Evolutionary conservation across 2,329 filamentous ascomycete species (phyloP).

Genomic region (Aspergillus amoenus): DNA sequence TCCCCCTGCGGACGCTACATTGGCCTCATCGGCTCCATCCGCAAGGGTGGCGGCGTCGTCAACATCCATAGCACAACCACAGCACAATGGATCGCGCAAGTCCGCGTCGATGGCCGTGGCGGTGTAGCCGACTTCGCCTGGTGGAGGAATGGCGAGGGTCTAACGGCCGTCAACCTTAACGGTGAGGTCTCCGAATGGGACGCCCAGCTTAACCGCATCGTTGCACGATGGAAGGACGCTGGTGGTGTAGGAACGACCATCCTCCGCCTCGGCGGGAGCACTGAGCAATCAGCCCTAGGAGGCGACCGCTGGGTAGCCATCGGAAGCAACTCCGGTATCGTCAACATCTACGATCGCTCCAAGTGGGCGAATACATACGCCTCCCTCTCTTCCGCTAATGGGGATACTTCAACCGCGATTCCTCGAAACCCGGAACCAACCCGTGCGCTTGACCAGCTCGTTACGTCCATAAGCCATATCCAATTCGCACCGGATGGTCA

Average conservation of each 20-base stretch:
- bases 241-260: constrained; percentile 84
- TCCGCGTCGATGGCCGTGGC: constrained; percentile 75
- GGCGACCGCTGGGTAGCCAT: constrained; percentile 86
- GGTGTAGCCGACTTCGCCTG: constrained; percentile 89
- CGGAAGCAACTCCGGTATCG: constrained; percentile 81
- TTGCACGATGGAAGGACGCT: constrained; percentile 86
- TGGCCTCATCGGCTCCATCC: constrained; percentile 74
- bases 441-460: constrained; percentile 78
- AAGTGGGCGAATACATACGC: constrained; percentile 53
- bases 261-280: constrained; percentile 66
- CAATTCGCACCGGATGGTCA: constrained; percentile 87
- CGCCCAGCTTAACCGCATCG: constrained; percentile 64
- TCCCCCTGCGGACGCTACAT: constrained; percentile 86
- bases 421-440: constrained; percentile 69
- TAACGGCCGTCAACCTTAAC: constrained; percentile 79
- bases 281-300: constrained; percentile 51
- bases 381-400: constrained; percentile 25
- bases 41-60: constrained; percentile 83
- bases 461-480: constrained; percentile 77
- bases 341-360: constrained; percentile 88
- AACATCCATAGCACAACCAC: constrained; percentile 79
- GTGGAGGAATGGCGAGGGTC: constrained; percentile 81
- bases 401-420: constrained; percentile 45
- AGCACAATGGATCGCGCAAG: constrained; percentile 83
- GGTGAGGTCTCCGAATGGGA: constrained; percentile 91